phyloP scores from a whole-genome alignment of 768 basidiomycete species.

The Mrakia blollopis region DNA sequence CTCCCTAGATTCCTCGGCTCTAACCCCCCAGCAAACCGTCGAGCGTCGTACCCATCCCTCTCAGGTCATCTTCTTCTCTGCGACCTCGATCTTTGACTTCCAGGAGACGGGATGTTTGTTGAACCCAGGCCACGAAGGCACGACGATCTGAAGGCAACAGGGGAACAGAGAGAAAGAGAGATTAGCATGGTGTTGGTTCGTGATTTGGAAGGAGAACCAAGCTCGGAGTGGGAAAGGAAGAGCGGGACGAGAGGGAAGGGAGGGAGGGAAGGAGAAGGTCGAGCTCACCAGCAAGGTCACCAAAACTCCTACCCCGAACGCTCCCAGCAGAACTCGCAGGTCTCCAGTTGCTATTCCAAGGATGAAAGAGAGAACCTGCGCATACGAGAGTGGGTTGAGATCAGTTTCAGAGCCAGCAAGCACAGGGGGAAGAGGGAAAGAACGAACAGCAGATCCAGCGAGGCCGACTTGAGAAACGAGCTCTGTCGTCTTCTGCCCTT shows the following conservation, averaged over 20 bases:
- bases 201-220: neutral
- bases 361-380: conserved; percentile 10
- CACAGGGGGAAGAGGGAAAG: neutral
- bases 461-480: neutral
- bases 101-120: conserved; percentile 13
- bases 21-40: neutral
- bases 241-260: neutral
- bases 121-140: conserved; percentile 8
- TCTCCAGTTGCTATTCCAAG: neutral
- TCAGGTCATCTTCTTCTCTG: neutral
- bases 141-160: neutral
- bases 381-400: neutral
- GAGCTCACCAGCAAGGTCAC: conserved; percentile 10
- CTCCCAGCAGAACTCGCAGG: neutral
- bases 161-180: neutral
- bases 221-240: neutral
- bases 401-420: neutral
- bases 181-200: neutral
- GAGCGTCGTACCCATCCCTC: neutral
- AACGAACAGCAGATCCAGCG: conserved; percentile 4
- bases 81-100: neutral
- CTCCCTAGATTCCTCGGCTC: neutral
- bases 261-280: neutral
- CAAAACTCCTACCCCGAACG: neutral
- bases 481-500: conserved; percentile 23